Evolutionary conservation across 108 stramenopile genomes (phyloP).

Genomic region (Chaetoceros tenuissimus): DNA sequence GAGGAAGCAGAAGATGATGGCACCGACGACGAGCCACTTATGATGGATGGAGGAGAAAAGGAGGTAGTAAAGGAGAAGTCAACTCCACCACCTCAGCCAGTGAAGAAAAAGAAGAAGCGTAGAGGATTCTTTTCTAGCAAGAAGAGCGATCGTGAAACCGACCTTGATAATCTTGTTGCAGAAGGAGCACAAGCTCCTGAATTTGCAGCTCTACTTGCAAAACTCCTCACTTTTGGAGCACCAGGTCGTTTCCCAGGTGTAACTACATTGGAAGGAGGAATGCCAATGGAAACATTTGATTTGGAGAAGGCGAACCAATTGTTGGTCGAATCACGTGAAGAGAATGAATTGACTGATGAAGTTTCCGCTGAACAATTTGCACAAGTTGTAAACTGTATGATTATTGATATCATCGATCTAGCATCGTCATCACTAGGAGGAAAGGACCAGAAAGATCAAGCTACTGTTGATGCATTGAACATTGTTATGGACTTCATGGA

Average conservation of each 20-base stretch:
- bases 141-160: conserved; percentile 53
- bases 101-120: conserved; percentile 48
- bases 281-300: conserved; percentile 63
- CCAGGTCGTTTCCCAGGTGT: conserved; percentile 78
- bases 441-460: conserved; percentile 48
- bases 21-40: not conserved
- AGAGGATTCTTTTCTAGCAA: conserved; percentile 59
- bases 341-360: conserved; percentile 46
- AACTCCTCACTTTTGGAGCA: conserved; percentile 78
- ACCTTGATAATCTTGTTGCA: conserved; percentile 41
- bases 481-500: conserved; percentile 84
- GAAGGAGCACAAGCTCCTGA: conserved; percentile 50
- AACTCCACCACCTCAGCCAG: conserved; percentile 13
- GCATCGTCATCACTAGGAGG: conserved; percentile 69
- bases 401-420: conserved; percentile 82
- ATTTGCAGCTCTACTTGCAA: conserved; percentile 58
- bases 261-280: conserved; percentile 26
- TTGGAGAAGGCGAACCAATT: conserved; percentile 49
- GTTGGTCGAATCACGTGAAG: conserved; percentile 27
- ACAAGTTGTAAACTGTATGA: conserved; percentile 82
- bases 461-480: conserved; percentile 58
- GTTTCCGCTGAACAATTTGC: conserved; percentile 78
- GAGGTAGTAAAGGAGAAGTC: not conserved
- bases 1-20: conserved; percentile 25
- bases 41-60: not conserved